Evolutionary conservation across 2,329 filamentous ascomycete genomes (phyloP).

Genomic region (Aciculosporium take): DNA sequence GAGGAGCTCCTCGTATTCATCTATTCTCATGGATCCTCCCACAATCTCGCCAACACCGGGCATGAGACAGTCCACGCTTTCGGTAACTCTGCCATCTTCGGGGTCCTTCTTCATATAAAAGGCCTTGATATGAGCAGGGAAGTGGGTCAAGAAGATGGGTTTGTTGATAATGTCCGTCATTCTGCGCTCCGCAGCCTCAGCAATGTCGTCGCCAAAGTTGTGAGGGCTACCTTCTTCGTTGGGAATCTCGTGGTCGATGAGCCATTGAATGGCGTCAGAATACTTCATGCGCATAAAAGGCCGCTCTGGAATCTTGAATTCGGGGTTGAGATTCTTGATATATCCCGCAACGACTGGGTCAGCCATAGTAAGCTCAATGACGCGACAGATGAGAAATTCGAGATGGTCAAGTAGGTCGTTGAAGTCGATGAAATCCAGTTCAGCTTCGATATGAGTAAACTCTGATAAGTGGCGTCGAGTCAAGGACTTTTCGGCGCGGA

Average conservation of each 20-base stretch:
- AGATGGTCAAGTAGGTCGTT: conserved; percentile 76
- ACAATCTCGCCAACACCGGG: conserved; percentile 95
- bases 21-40: conserved; percentile 92
- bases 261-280: conserved; percentile 85
- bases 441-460: conserved; percentile 93
- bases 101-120: conserved; percentile 97
- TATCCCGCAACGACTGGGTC: conserved; percentile 59
- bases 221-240: conserved; percentile 90
- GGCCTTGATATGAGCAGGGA: conserved; percentile 93
- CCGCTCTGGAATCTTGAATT: conserved; percentile 64
- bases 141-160: conserved; percentile 93
- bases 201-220: conserved; percentile 91
- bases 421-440: conserved; percentile 92
- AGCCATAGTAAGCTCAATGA: conserved; percentile 62
- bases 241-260: conserved; percentile 73
- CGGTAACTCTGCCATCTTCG: conserved; percentile 68
- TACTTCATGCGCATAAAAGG: conserved; percentile 96
- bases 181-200: conserved; percentile 85
- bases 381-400: conserved; percentile 74
- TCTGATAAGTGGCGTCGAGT: conserved; percentile 90
- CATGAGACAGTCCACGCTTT: conserved; percentile 77
- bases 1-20: conserved; percentile 79
- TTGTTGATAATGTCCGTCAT: conserved; percentile 97
- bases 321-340: conserved; percentile 80
- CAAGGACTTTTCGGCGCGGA: conserved; percentile 92